Evolutionary conservation across 2,329 filamentous ascomycete species (phyloP).

Genomic region (Kalmusia sp.): DNA sequence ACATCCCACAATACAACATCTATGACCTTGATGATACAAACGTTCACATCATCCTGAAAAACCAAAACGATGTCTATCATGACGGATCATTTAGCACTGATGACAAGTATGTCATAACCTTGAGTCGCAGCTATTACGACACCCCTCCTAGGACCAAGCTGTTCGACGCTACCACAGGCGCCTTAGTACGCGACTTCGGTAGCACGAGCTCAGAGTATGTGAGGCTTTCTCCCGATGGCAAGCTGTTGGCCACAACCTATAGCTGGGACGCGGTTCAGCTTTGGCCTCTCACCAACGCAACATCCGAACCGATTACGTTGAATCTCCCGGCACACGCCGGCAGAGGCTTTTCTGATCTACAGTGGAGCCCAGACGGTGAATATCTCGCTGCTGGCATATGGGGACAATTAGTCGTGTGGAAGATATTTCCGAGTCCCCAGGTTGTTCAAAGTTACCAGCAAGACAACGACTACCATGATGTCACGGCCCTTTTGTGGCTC

Average conservation of each 20-base stretch:
- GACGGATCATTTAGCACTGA: background rate
- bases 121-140: background rate
- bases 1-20: background rate
- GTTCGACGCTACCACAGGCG: background rate
- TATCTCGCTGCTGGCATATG: constrained; percentile 1
- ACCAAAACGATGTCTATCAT: background rate
- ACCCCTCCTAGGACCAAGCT: background rate
- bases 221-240: constrained; percentile 7
- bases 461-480: background rate
- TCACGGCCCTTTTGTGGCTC: background rate
- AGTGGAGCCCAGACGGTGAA: background rate
- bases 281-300: background rate
- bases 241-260: background rate
- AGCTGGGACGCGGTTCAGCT: background rate
- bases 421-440: background rate
- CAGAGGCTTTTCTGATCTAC: background rate
- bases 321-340: background rate
- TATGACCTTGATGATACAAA: constrained; percentile 1
- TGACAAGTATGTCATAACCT: background rate
- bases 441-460: background rate
- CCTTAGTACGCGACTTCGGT: background rate
- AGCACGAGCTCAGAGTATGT: background rate
- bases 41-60: background rate
- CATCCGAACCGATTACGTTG: background rate
- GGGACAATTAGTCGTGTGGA: background rate